phyloP scores from a whole-genome alignment of 768 basidiomycete species.

The Leccinum sublutescens region DNA sequence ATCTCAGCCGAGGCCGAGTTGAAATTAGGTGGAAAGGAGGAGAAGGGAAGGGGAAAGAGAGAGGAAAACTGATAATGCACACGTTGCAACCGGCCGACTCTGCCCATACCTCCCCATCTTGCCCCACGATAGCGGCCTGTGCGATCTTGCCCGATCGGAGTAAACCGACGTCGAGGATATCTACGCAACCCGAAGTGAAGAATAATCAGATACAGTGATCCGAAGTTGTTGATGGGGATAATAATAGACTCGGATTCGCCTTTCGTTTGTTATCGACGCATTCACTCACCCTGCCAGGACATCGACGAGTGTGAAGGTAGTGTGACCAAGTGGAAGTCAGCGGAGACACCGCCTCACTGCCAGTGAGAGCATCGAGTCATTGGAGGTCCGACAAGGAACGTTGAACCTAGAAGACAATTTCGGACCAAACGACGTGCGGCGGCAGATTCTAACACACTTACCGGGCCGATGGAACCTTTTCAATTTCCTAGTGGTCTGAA shows the following conservation, averaged over 20 bases:
- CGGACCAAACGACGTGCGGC: too few species aligned
- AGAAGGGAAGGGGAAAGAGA: too few species aligned
- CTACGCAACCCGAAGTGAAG: conserved; percentile 37
- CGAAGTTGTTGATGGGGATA: not conserved
- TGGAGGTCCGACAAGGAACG: not conserved
- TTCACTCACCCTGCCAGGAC: conserved; percentile 28
- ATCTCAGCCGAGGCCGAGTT: not conserved
- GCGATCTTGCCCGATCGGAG: conserved; percentile 70
- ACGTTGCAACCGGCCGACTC: conserved; percentile 27
- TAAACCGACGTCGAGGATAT: conserved; percentile 80
- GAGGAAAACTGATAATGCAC: conserved; percentile 10
- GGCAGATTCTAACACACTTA: too few species aligned
- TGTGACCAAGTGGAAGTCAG: not conserved
- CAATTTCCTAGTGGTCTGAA: too few species aligned
- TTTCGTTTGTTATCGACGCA: not conserved
- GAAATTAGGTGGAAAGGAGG: too few species aligned
- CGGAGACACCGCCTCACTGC: not conserved
- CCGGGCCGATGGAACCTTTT: too few species aligned
- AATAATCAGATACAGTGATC: not conserved
- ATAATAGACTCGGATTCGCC: not conserved
- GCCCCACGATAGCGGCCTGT: conserved; percentile 56
- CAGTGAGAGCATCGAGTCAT: not conserved
- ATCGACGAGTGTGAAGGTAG: conserved; percentile 6
- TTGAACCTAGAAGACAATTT: too few species aligned
- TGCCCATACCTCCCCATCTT: conserved; percentile 34